Base-by-base conservation (phyloP, 2,329 filamentous ascomycete genomes). In the Fusarium sp. region DNA sequence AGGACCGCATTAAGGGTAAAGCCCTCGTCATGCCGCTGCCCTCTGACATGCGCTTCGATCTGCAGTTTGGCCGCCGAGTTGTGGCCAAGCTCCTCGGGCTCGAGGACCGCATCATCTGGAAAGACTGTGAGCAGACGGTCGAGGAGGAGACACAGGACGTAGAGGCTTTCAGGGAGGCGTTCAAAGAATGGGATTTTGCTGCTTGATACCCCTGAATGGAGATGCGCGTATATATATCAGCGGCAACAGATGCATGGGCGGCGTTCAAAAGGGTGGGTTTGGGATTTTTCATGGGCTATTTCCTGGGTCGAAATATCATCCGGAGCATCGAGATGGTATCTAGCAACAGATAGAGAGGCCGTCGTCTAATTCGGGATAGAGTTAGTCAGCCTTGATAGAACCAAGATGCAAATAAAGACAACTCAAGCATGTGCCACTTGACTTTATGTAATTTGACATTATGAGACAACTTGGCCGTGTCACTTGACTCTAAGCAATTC, bases 1-100 rank as follows among this genome's bases (percentile, higher is more conserved):
- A 87, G 72, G 81, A 83, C 74, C 79, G 76, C 58, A 85, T 88
- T 69, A 84, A 87, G 76, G 88, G 91, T 67, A 80, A 78, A 65
- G 89, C 88, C 61, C 83, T 97, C 62, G 85, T 94, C 58, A 87
- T 98, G 82, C 88, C 88, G 6, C 85, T 97, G 8, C 87, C 90
- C 64, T 82, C 89, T 25, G 89, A 87, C 16, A 87, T 91, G 68
- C 87, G 91, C 13, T 98, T 99, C 77, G 93, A 97, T 76, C 81
- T 97, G 49, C 95, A 98, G 77, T 98, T 97, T 75, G 93, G 92
- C 4, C 86, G 96, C 40, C 88, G 89, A 46, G 96, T 97, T 4
- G 83, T 98, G 78, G 95, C 93, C 1, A 97, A 97, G 80, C 82
- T 99, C 56, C 83, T 99, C 55, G 88, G 89, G 3, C 81, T 98